Evolutionary conservation across 2,329 filamentous ascomycete species (phyloP), one percentile per base, ranked within the genome.

Genomic region (Chaetomiaceae sp.): DNA sequence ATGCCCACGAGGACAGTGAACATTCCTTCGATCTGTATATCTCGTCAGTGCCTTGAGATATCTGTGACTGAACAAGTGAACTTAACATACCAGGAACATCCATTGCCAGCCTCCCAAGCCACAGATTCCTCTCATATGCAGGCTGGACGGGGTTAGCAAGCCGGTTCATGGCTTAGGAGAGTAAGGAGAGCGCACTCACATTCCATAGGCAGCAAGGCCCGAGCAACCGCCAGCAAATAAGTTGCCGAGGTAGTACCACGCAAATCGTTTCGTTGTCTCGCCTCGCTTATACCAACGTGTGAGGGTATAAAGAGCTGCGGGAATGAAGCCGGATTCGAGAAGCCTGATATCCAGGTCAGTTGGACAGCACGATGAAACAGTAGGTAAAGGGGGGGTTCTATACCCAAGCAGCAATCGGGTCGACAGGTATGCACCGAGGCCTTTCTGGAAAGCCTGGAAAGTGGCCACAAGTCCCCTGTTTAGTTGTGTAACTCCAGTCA

Each of bases 201-300:
- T 70, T 8, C 68, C 72, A 34, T 71, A 74, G 2, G 71, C 71
- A 16, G 74, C 63, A 1, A 74, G 62, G 2, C 71, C 70, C 0
- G 66, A 66, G 8, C 64, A 66, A 1, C 69, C 72, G 20, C 64
- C 63, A 0, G 70, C 71, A 14, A 68, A 56, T 53, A 71, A 67
- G 42, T 73, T 75, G 2, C 73, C 72, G 16, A 75, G 65, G 48
- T 73, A 75, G 56, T 70, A 75, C 49, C 63, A 65, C 12, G 70
- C 67, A 46, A 75, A 72, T 2, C 73, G 62, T 57, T 72, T 74
- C 42, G 69, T 72, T 0, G 69, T 74, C 53, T 76, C 73, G 6
- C 66, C 64, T 4, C 66, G 66, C 23, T 72, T 76, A 51, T 76
- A 76, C 72, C 72, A 76, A 2, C 68, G 65, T 0, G 72, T 74